Evolutionary conservation across 2,329 filamentous ascomycete species (phyloP).

Genomic region (Ophiostoma montium): DNA sequence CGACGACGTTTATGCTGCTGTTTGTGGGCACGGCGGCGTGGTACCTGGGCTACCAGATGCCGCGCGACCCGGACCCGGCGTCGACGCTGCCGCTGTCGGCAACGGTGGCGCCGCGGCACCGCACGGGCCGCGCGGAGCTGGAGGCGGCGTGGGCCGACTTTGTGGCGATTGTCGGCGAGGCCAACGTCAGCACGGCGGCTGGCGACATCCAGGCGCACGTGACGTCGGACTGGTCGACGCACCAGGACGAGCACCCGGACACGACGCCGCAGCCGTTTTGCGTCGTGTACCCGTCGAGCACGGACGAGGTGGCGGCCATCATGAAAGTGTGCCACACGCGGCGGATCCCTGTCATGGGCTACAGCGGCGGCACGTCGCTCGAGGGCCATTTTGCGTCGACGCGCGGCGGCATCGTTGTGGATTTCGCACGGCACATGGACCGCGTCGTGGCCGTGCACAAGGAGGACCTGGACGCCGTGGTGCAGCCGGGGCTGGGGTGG

Average conservation of each 20-base stretch:
- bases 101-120: constrained; percentile 37
- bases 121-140: constrained; percentile 46
- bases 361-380: constrained; percentile 76
- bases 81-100: constrained; percentile 47
- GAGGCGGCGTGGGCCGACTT: constrained; percentile 60
- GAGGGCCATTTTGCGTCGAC: constrained; percentile 84
- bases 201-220: constrained; percentile 42
- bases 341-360: constrained; percentile 72
- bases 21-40: constrained; percentile 39
- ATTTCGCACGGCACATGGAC: constrained; percentile 81
- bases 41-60: constrained; percentile 43
- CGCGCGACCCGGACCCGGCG: constrained; percentile 32
- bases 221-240: constrained; percentile 49
- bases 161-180: constrained; percentile 45
- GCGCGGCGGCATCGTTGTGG: constrained; percentile 57
- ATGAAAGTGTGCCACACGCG: constrained; percentile 79
- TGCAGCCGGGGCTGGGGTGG: constrained; percentile 77
- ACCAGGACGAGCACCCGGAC: constrained; percentile 25
- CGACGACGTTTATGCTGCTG: constrained; percentile 36
- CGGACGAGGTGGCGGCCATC: constrained; percentile 70
- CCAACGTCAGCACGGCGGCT: constrained; percentile 47
- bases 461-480: constrained; percentile 61
- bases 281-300: constrained; percentile 62
- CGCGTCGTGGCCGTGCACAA: constrained; percentile 64
- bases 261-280: constrained; percentile 44